Percentiles rank a stretch among this genome's conserved stretches.
Evolutionary conservation across 306 rosid species (phyloP).

Genomic region (Herpetospermum pedunculosum): DNA sequence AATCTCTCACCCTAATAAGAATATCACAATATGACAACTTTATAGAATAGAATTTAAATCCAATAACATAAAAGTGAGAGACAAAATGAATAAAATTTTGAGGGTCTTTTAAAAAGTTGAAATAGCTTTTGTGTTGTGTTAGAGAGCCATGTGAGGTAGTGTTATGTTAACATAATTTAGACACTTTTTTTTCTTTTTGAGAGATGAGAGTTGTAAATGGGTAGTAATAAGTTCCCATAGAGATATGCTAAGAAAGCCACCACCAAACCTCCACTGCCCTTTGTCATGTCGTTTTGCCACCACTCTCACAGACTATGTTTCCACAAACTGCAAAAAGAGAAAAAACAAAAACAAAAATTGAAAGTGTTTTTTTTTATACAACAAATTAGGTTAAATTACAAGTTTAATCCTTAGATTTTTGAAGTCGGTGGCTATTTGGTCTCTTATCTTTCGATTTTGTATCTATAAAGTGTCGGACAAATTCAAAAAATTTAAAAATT

Average conservation of each 20-base stretch:
- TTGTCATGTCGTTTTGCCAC: neutral
- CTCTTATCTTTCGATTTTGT: no score
- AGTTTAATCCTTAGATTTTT: no score
- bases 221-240: neutral
- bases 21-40: neutral
- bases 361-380: neutral
- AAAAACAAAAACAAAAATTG: neutral
- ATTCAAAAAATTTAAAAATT: no score
- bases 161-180: neutral
- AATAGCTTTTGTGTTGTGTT: neutral
- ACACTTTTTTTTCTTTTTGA: neutral
- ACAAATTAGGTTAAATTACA: no score
- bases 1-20: neutral
- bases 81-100: conserved; percentile 2
- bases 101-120: neutral
- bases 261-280: conserved; percentile 10
- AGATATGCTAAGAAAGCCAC: neutral
- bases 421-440: no score
- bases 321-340: neutral
- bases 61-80: neutral
- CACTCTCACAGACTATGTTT: conserved; percentile 2
- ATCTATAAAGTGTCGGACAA: no score
- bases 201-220: neutral
- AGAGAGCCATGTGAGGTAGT: conserved; percentile 1
- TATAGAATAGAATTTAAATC: neutral